Conservation (phyloP, 768 basidiomycete genomes). For the Lyophyllum shimeji region DNA sequence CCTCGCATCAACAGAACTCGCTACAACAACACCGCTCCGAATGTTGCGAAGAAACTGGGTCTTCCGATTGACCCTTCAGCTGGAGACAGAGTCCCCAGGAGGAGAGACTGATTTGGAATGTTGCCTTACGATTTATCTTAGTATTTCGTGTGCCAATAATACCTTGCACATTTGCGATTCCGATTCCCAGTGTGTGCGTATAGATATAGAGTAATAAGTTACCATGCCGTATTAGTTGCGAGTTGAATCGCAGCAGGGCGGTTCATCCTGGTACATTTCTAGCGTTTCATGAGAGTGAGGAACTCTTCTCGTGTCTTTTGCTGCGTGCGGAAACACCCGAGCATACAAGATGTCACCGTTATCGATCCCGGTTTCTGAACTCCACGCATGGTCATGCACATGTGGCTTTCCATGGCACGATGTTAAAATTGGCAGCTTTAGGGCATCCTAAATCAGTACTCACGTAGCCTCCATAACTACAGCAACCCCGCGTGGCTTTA, state of each 20-base stretch:
- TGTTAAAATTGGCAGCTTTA: slow-evolving; percentile 8
- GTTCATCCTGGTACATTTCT: background rate
- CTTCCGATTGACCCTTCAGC: slow-evolving; percentile 64
- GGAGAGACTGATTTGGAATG: slow-evolving; percentile 46
- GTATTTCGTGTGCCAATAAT: slow-evolving; percentile 10
- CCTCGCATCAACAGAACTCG: slow-evolving; percentile 58
- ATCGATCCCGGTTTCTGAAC: slow-evolving; percentile 97
- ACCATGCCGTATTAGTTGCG: slow-evolving; percentile 23
- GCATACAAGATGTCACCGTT: slow-evolving; percentile 96
- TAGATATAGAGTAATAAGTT: slow-evolving; percentile 24
- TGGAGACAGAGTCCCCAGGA: slow-evolving; percentile 54
- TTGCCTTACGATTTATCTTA: slow-evolving; percentile 12
- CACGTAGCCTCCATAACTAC: slow-evolving; percentile 99
- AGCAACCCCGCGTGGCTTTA: slow-evolving; percentile 95
- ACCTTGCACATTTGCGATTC: background rate
- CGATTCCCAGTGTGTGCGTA: background rate
- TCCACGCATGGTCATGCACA: slow-evolving; percentile 99
- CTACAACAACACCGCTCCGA: slow-evolving; percentile 34
- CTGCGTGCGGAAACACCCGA: slow-evolving; percentile 97
- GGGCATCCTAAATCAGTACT: slow-evolving; percentile 30
- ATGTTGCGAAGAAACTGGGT: slow-evolving; percentile 51
- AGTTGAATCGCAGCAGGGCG: slow-evolving; percentile 20
- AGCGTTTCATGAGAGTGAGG: slow-evolving; percentile 75
- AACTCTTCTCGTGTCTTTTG: slow-evolving; percentile 99
- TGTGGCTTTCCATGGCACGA: slow-evolving; percentile 55